These are phyloP conservation scores for Acacia acuminata DNA, from an alignment of 306 rosid genomes.

Conservation along the genomic window DNA sequence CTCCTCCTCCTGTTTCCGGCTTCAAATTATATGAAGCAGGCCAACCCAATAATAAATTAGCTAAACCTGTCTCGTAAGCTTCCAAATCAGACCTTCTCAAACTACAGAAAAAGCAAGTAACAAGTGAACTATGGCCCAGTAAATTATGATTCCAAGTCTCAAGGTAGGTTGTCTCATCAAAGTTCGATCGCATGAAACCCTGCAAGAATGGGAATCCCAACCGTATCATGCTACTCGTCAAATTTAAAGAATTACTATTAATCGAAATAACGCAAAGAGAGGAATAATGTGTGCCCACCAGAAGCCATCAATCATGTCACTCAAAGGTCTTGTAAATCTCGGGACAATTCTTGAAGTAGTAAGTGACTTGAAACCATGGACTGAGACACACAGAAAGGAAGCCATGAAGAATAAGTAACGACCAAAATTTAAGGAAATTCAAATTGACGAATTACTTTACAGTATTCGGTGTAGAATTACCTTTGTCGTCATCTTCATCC, in stretches of 20 bases:
- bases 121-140: conserved; percentile 86
- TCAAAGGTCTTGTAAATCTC: conserved; percentile 78
- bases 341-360: conserved; percentile 83
- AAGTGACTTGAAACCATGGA: conserved; percentile 97
- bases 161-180: conserved; percentile 87
- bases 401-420: conserved; percentile 15
- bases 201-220: conserved; percentile 36
- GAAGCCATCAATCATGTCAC: conserved; percentile 93
- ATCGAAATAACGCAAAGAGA: conserved; percentile 4
- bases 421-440: not conserved
- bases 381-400: conserved; percentile 40
- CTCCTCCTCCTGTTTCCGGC: not conserved
- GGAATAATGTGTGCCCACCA: conserved; percentile 57
- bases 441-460: conserved; percentile 2
- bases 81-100: conserved; percentile 55
- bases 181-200: conserved; percentile 98
- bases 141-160: conserved; percentile 82
- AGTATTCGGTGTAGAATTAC: conserved; percentile 40
- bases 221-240: conserved; percentile 14
- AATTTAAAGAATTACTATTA: not conserved
- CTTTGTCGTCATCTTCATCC: conserved; percentile 97
- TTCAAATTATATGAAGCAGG: conserved; percentile 8
- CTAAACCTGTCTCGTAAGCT: conserved; percentile 14
- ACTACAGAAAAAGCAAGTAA: conserved; percentile 81
- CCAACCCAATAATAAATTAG: conserved; percentile 12